phyloP scores from a whole-genome alignment of 2,329 filamentous ascomycete genomes.

The Aspergillus viridinutans region DNA sequence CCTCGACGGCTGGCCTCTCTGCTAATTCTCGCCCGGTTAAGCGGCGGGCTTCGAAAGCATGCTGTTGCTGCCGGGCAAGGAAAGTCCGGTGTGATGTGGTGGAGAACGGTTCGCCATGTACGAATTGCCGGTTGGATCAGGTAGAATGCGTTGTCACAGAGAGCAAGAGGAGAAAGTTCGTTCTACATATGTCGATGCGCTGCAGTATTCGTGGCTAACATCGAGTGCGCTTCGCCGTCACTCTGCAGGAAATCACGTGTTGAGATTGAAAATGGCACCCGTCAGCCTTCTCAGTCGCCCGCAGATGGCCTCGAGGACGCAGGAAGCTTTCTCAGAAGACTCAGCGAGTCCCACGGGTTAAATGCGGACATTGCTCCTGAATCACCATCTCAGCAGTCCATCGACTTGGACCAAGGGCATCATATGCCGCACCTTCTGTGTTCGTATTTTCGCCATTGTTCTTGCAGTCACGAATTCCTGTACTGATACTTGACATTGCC shows the following conservation, averaged over 20 bases:
- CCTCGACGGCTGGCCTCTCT: constrained; percentile 53
- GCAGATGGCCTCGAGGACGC: constrained; percentile 34
- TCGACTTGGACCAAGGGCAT: constrained; percentile 47
- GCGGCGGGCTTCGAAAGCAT: constrained; percentile 84
- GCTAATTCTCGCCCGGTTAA: constrained; percentile 61
- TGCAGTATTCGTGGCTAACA: constrained; percentile 9
- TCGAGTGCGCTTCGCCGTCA: constrained; percentile 5
- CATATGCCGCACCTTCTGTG: constrained; percentile 63
- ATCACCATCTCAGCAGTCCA: constrained; percentile 44
- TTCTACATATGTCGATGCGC: constrained; percentile 15
- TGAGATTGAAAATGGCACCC: constrained; percentile 34
- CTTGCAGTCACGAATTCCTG: not conserved
- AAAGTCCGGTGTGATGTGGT: constrained; percentile 95
- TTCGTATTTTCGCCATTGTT: constrained; percentile 37
- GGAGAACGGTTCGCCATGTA: constrained; percentile 77
- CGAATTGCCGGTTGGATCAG: constrained; percentile 66
- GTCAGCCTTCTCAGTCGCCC: constrained; percentile 29
- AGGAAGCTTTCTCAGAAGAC: constrained; percentile 22
- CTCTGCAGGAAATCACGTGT: constrained; percentile 37
- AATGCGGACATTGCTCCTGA: constrained; percentile 29
- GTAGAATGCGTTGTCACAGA: constrained; percentile 62
- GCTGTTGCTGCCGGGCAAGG: constrained; percentile 79
- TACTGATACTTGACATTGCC: constrained; percentile 8
- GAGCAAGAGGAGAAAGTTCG: constrained; percentile 67
- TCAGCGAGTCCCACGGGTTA: constrained; percentile 26